Evolutionary conservation across 148 eudicot species (phyloP).

Genomic region (Amaranthus palmeri): DNA sequence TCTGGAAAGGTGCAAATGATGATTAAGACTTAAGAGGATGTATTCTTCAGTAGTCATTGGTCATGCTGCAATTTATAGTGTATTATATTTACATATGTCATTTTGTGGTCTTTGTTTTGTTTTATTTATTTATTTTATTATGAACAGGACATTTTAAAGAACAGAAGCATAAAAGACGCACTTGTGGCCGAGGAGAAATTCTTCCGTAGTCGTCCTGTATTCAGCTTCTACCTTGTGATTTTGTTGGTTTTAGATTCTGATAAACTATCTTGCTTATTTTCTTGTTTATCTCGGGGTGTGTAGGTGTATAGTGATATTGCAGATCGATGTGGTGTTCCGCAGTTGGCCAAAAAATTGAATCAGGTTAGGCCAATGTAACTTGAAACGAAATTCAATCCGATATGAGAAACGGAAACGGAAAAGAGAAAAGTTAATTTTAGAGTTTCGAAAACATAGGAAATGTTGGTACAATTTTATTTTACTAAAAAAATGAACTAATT

Average conservation of each 20-base stretch:
- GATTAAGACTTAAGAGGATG: neutral
- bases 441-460: too few species aligned
- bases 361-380: conserved; percentile 45
- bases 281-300: conserved; percentile 13
- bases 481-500: too few species aligned
- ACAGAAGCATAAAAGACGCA: conserved; percentile 85
- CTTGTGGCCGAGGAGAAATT: conserved; percentile 95
- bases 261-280: neutral
- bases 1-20: neutral
- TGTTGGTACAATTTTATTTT: too few species aligned
- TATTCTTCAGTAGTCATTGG: too few species aligned
- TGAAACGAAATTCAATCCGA: too few species aligned
- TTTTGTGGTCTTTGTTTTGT: conserved; percentile 9
- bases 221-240: conserved; percentile 5
- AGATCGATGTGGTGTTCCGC: conserved; percentile 93
- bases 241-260: neutral
- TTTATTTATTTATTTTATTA: neutral
- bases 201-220: conserved; percentile 90
- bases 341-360: conserved; percentile 90
- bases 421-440: too few species aligned
- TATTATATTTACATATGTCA: neutral
- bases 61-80: neutral
- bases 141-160: conserved; percentile 67
- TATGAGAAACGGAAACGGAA: too few species aligned
- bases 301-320: conserved; percentile 92